Evolutionary conservation across 2,329 filamentous ascomycete genomes (phyloP), one percentile per base, ranked within the genome.

Genomic region (Ambrosiella beaveri): DNA sequence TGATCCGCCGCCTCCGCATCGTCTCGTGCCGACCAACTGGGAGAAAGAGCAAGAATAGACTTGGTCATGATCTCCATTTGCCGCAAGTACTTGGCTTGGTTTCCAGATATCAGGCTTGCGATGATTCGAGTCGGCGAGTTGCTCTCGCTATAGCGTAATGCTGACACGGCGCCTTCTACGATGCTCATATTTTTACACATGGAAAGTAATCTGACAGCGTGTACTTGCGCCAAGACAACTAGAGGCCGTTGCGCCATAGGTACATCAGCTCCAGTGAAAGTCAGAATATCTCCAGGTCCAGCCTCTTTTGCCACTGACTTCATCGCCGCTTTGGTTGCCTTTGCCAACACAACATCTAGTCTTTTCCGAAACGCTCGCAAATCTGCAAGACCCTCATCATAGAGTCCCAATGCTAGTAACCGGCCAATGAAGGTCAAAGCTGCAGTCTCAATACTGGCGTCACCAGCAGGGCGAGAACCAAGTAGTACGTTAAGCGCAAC

Each of bases 361-460:
- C 80, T 75, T 61, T 71, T 75, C 66, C 86, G 88, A 62, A 90
- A 66, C 9, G 82, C 70, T 45, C 78, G 73, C 60, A 90, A 66
- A 64, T 90, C 86, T 64, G 81, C 86, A 47, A 81, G 68, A 0
- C 86, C 85, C 59, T 84, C 72, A n/a, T 81, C 78, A 51, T 85
- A 78, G 56, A 89, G 68, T 1, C 80, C 79, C 53, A 88, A 71
- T 0, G 73, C 71, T 12, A 88, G 70, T 1, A 90, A 71, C 65
- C 82, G 87, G 44, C 78, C 78, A 44, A 84, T 69, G 57, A 90
- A 74, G 0, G 82, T 80, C 13, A 84, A 78, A 75, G 87, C 85
- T 57, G 85, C 86, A 60, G 75, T 81, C 66, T 90, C 86, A 3
- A 90, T 68, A 65, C 90, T 85, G 44, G 86, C 70, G 50, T 78